Evolutionary conservation across 2,329 filamentous ascomycete species (phyloP), one percentile per base, ranked within the genome.

Genomic region (Stachybotrys chlorohalonatus): DNA sequence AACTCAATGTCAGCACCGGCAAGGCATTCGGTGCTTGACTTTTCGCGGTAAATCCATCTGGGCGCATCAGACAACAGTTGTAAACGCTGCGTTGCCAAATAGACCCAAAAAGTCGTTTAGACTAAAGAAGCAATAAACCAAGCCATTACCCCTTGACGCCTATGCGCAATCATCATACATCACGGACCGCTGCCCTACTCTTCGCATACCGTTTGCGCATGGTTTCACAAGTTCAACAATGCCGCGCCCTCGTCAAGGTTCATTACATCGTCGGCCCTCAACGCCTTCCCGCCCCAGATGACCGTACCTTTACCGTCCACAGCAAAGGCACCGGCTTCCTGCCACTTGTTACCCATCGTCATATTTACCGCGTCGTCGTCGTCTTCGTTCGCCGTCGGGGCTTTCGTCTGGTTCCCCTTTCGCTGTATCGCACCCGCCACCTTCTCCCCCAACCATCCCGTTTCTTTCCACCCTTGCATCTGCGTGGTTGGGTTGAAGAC

Each of bases 1-100:
- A 84, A 57, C 66, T 86, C 45, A 89, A 89, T 66, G 82, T 88
- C 3, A 86, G 84, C 61, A 89, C 86, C 0, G 68, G 68, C 11
- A 71, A 71, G 56, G 60, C 63, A 1, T 72, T 71, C 50, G 52
- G 61, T 47, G 36, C 36, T 42, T 42, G 36, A 42, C 9, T 42
- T 9, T 42, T 42, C 36, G 36, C 5, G 36, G 13, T 24, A 24
- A 4, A 4, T 24, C 24, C 2, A 24, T 4, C 24, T 4, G 24
- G 24, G 24, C 4, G 24, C 24, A 24, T 24, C 24, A 4, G 24
- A 24, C 24, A 24, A 24, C 24, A 24, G 24, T 4, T 24, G 24
- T 4, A 24, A 24, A 24, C 24, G 24, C 24, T 24, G 24, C 24
- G 24, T 24, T 24, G 24, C 24, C 24, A 4, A 24, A 24, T 24